These are phyloP conservation scores for Pelagophyceae sp. DNA, from an alignment of 352 stramenopile genomes.

Conservation along the genomic window DNA sequence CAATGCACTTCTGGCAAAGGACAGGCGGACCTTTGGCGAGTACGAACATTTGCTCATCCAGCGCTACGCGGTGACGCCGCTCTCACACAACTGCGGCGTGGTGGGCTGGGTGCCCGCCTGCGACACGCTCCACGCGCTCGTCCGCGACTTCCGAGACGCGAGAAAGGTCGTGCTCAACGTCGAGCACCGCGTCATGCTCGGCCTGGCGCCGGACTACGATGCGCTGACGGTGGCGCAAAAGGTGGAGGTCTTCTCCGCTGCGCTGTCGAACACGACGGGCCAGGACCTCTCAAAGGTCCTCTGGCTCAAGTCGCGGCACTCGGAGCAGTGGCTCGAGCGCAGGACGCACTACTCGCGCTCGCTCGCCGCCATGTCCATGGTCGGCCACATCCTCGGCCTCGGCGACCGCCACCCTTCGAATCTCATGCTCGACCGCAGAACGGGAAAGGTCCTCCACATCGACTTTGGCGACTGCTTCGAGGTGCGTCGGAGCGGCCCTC, in stretches of 20 bases:
- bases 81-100: slow-evolving; percentile 95
- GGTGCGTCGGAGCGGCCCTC: too few species aligned
- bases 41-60: slow-evolving; percentile 90
- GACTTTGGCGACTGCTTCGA: slow-evolving; percentile 78
- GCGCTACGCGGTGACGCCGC: slow-evolving; percentile 90
- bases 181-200: slow-evolving; percentile 90
- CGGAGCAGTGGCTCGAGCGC: slow-evolving; percentile 94
- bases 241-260: slow-evolving; percentile 90
- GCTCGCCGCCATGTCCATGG: slow-evolving; percentile 98
- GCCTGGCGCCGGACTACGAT: slow-evolving; percentile 92
- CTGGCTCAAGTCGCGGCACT: slow-evolving; percentile 96
- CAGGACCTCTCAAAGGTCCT: slow-evolving; percentile 97
- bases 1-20: slow-evolving; percentile 93
- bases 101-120: slow-evolving; percentile 95
- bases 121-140: slow-evolving; percentile 94
- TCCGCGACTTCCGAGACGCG: slow-evolving; percentile 80
- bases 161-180: slow-evolving; percentile 80
- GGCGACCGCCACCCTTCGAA: slow-evolving; percentile 98
- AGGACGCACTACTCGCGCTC: slow-evolving; percentile 92
- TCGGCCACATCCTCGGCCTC: slow-evolving; percentile 98
- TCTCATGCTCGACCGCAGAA: slow-evolving; percentile 95
- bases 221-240: slow-evolving; percentile 91
- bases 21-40: slow-evolving; percentile 81
- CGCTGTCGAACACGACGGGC: slow-evolving; percentile 78
- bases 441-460: slow-evolving; percentile 94